Evolutionary conservation across 768 basidiomycete genomes (phyloP), one percentile per base, ranked within the genome.

Genomic region (Leccinum rimulosum): DNA sequence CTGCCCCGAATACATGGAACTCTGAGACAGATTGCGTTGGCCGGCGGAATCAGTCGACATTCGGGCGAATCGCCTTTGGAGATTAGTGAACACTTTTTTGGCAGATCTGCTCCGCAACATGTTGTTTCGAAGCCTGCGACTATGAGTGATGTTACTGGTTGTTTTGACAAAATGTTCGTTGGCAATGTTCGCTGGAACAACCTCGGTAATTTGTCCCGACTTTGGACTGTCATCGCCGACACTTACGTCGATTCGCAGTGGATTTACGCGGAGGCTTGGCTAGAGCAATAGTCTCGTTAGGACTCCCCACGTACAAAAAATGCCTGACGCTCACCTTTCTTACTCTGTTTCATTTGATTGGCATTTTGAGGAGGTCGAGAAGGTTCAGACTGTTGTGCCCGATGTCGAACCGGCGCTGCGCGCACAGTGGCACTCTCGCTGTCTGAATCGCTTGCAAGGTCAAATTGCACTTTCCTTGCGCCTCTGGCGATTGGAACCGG

Each of bases 21-120:
- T 35, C 10, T 57, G 53, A 15, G 61, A 51, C 27, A 31, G 3
- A 19, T 52, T 33, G 27, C 38, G 59, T 56, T 50, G 60, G 25
- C 47, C 7, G 10, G 64, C 48, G 12, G 60, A 55, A 28, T 64
- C 63, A 5, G 63, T 63, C 17, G 68, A 63, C 64, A 68, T 69
- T 53, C 69, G 67, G 11, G 58, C 59, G 17, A 61, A 59, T 43
- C 51, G 59, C 52, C 49, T 58, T 43, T 53, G 53, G 22, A 25
- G 11, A 25, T 48, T 54, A 8, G 30, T 33, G 35, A n/a, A 50
- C 25, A 28, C 52, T 45, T 58, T 71, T 36, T n/a, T 55, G 43
- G 53, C 17, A 17, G 8, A 30, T 19, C 59, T 61, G 6, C 22
- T n/a, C 2, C 33, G 19, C 68, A 62, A 64, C 25, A 25, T 27